Evolutionary conservation across 1,284 basidiomycete species (phyloP), one percentile per base, ranked within the genome.

Genomic region (Naganishia sp.): DNA sequence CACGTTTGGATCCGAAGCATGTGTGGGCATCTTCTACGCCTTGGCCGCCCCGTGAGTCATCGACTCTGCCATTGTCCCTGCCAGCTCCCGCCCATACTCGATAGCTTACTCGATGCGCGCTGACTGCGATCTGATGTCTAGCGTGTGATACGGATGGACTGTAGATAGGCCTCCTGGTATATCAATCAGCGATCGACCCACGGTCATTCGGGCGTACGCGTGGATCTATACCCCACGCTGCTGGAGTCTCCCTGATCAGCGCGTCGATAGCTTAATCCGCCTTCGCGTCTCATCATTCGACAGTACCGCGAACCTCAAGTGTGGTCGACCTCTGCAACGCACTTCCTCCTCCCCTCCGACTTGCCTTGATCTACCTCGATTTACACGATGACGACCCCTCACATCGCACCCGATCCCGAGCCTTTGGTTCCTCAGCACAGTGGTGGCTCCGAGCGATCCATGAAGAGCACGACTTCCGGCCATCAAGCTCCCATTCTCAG

Each of bases 381-480:
- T n/a, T 3, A 9, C 45, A 56, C 13, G 5, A 55, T 57, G 53
- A 49, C 54, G 15, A 55, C 55, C 23, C 63, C 63, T 33, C 49
- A 65, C 46, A 50, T 43, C 31, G 21, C 23, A 13, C 46, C 36
- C 36, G 36, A 39, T 3, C 36, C 55, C 4, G 39, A 42, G 23
- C 59, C 64, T 23, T 25, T 68, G 43, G 23, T 55, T 36, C 59
- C 57, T 3, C 56, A 65, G 31, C 57, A 68, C 54, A 63, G 64
- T 42, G 68, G 68, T 43, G 57, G 44, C 2, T 66, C 64, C 25
- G 67, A 68, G 21, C 39, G 39, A 25, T 68, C 68, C 39, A 46
- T 53, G 48, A 60, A 56, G 33, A 64, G 65, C 28, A 36, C 33
- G 21, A 42, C 42, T 11, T 43, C 53, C 10, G 68, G 65, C 21